Conservation (phyloP, 2,329 filamentous ascomycete genomes). For the Arthrobotrys megalospora region DNA sequence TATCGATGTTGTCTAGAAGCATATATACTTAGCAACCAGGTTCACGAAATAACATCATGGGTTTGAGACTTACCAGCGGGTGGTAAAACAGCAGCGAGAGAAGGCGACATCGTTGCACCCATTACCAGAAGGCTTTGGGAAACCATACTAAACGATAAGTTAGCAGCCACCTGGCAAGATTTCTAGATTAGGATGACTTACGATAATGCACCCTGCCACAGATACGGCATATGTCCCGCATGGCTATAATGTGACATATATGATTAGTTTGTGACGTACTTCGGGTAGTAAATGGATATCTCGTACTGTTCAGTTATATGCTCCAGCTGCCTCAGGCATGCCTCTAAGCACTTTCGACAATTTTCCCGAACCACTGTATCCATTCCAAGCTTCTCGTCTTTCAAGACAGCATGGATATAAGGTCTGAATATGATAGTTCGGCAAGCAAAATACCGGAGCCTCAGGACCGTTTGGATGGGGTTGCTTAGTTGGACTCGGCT, state of each 20-base stretch:
- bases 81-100: slow-evolving; percentile 77
- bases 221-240: slow-evolving; percentile 85
- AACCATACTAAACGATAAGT: slow-evolving; percentile 72
- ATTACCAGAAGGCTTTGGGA: slow-evolving; percentile 86
- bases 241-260: slow-evolving; percentile 72
- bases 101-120: slow-evolving; percentile 85
- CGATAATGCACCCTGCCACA: slow-evolving; percentile 87
- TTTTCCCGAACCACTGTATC: slow-evolving; percentile 82
- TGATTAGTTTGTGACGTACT: not conserved
- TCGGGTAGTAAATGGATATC: slow-evolving; percentile 61
- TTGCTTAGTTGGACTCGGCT: slow-evolving; percentile 77
- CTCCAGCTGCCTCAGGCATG: slow-evolving; percentile 83
- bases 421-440: slow-evolving; percentile 88
- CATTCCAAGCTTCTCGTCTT: slow-evolving; percentile 80
- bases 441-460: slow-evolving; percentile 86
- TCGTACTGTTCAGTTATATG: slow-evolving; percentile 82
- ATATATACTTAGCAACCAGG: slow-evolving; percentile 69
- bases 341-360: slow-evolving; percentile 85
- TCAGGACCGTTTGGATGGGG: slow-evolving; percentile 83
- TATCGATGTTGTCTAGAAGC: slow-evolving; percentile 73
- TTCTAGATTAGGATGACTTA: slow-evolving; percentile 15
- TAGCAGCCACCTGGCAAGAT: not conserved
- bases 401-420: slow-evolving; percentile 83
- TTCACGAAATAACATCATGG: not conserved
- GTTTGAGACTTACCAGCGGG: slow-evolving; percentile 66